Conservation (phyloP, 1,284 basidiomycete genomes). For the Leccinum huronense region DNA sequence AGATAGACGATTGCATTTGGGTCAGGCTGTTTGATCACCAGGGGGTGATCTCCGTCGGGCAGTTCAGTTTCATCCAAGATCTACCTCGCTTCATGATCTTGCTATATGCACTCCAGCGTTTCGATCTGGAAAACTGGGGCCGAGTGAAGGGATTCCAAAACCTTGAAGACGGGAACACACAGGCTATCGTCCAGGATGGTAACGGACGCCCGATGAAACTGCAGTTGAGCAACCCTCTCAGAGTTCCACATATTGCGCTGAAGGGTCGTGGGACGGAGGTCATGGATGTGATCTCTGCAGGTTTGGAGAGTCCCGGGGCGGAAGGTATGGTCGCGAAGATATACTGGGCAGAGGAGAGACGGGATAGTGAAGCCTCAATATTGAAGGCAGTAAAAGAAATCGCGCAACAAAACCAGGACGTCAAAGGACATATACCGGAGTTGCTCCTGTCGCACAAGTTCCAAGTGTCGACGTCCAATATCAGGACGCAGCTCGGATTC, state of each 20-base stretch:
- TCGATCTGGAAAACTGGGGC: background rate
- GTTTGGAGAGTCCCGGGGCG: background rate
- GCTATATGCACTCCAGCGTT: background rate
- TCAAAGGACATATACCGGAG: background rate
- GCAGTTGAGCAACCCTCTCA: background rate
- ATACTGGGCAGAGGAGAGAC: background rate
- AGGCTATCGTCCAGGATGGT: background rate
- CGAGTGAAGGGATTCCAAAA: background rate
- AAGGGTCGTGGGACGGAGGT: background rate
- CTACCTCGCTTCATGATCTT: background rate
- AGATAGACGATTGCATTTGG: background rate
- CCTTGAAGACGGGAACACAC: background rate
- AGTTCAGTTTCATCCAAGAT: constrained; percentile 1
- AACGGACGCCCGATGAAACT: background rate
- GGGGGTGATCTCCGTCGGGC: background rate
- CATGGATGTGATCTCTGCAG: background rate
- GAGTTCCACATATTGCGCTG: background rate
- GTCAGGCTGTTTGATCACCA: background rate
- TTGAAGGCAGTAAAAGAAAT: background rate
- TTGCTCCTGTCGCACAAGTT: background rate
- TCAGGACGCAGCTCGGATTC: background rate
- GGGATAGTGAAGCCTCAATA: background rate
- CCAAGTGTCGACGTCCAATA: background rate
- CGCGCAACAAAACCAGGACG: background rate
- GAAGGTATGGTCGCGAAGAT: background rate